phyloP scores from a whole-genome alignment of 345 rosid species.

The Noccaea caerulescens region DNA sequence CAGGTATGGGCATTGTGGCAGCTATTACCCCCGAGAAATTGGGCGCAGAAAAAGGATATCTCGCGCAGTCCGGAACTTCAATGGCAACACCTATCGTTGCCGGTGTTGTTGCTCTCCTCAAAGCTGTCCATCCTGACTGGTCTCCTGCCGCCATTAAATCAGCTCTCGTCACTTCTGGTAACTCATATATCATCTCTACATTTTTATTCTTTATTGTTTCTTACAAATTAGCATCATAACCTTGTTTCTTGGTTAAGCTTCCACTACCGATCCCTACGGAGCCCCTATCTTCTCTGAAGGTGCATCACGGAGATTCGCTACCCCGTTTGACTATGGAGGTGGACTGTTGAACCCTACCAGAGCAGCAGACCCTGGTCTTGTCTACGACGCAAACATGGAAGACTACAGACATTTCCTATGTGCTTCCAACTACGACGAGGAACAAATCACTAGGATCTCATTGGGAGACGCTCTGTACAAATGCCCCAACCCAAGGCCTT shows the following conservation, averaged over 20 bases:
- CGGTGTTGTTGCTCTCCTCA: slow-evolving; percentile 48
- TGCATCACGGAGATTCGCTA: slow-evolving; percentile 43
- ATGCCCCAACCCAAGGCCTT: slow-evolving; percentile 38
- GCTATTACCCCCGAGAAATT: slow-evolving; percentile 38
- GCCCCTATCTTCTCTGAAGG: slow-evolving; percentile 51
- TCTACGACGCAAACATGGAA: slow-evolving; percentile 53
- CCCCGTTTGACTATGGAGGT: slow-evolving; percentile 58
- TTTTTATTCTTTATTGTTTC: too few species aligned
- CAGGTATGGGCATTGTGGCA: slow-evolving; percentile 48
- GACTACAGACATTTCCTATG: slow-evolving; percentile 55
- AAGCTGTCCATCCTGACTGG: slow-evolving; percentile 47
- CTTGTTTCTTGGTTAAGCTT: too few species aligned
- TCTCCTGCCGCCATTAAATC: slow-evolving; percentile 52
- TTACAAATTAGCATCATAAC: too few species aligned
- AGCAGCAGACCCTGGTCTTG: slow-evolving; percentile 60
- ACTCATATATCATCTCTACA: too few species aligned
- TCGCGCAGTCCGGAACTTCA: slow-evolving; percentile 46
- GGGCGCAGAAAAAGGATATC: slow-evolving; percentile 21
- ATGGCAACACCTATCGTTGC: slow-evolving; percentile 50
- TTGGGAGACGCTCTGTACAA: background rate
- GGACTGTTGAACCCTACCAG: slow-evolving; percentile 58
- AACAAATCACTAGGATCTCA: slow-evolving; percentile 45
- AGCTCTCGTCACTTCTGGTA: slow-evolving; percentile 50
- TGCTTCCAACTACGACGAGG: slow-evolving; percentile 47
- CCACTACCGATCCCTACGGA: slow-evolving; percentile 44